Conservation (phyloP, 257 asterid genomes). For the Gynochthodes officinalis region DNA sequence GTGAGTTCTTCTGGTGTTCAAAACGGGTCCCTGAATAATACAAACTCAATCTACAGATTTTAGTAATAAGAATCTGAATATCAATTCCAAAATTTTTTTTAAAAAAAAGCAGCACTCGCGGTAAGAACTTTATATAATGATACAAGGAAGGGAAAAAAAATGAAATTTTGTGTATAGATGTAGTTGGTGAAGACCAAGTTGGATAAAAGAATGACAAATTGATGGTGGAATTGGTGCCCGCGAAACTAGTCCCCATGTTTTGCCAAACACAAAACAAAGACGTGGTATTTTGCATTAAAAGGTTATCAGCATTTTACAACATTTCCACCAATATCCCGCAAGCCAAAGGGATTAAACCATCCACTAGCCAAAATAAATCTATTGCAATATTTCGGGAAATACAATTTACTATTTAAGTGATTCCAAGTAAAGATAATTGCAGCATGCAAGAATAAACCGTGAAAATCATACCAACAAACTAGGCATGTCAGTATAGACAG, state of each 20-base stretch:
- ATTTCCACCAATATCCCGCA: not conserved
- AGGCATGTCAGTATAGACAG: not conserved
- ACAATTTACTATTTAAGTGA: not conserved
- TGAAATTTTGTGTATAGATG: not conserved
- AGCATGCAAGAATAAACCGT: not conserved
- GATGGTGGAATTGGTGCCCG: not conserved
- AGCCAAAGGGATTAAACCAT: not conserved
- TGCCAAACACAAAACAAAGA: not conserved
- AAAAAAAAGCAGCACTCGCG: no score
- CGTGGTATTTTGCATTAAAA: not conserved
- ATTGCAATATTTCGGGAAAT: no score
- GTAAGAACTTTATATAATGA: not conserved
- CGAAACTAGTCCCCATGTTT: not conserved
- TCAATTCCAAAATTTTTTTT: not conserved
- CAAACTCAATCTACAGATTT: not conserved
- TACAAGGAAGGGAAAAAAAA: not conserved
- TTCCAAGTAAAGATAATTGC: not conserved
- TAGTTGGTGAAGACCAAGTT: not conserved
- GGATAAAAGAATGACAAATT: not conserved
- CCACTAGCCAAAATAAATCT: not conserved
- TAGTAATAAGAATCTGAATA: not conserved
- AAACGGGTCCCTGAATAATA: conserved; percentile 66
- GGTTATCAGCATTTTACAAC: not conserved
- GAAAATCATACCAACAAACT: not conserved
- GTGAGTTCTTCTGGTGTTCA: conserved; percentile 54